Evolutionary conservation across 306 rosid genomes (phyloP), one percentile per base, ranked within the genome.

Genomic region (Quercus gilva): DNA sequence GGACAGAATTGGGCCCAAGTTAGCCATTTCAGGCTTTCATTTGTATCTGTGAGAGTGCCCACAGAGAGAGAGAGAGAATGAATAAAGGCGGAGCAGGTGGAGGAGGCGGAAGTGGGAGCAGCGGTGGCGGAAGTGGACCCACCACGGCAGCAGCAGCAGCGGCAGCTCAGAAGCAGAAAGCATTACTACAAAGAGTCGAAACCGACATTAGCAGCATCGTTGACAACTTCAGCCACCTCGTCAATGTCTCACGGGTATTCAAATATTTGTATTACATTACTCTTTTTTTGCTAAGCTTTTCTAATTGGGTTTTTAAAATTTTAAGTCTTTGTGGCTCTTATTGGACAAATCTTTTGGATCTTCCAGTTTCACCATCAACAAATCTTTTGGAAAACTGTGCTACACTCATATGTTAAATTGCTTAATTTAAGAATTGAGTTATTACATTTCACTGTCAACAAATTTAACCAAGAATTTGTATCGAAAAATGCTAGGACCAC

Each of bases 161-260:
- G 0, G 91, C 89, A 13, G 86, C 97, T 57, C 97, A 94, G 87
- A 94, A 88, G 88, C 98, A 94, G 85, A 94, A 94, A 88, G 83
- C 88, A 2, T 69, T 91, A 85, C 63, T 92, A 81, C 92, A 88
- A 33, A 87, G 84, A 80, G 92, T 94, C 37, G 97, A 92, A 72
- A 78, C 76, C 4, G 98, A 94, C 74, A 91, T 94, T 5, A 89
- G 86, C 76, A 86, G 73, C 71, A 92, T 92, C 68, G 97, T 94
- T 26, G 97, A 94, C 86, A 86, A 91, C 83, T 94, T 94, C 89
- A 94, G 89, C 84, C 91, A 88, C 82, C 97, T 94, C 61, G 97
- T 92, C 78, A 91, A 89, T 64, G 98, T 86, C 77, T 92, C 97
- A 23, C 87, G 94, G 89, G 98, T 94, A 72, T 64, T 71, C n/a